Evolutionary conservation across 352 stramenopile genomes (phyloP), one percentile per base, ranked within the genome.

Genomic region (Phytophthora cactorum): DNA sequence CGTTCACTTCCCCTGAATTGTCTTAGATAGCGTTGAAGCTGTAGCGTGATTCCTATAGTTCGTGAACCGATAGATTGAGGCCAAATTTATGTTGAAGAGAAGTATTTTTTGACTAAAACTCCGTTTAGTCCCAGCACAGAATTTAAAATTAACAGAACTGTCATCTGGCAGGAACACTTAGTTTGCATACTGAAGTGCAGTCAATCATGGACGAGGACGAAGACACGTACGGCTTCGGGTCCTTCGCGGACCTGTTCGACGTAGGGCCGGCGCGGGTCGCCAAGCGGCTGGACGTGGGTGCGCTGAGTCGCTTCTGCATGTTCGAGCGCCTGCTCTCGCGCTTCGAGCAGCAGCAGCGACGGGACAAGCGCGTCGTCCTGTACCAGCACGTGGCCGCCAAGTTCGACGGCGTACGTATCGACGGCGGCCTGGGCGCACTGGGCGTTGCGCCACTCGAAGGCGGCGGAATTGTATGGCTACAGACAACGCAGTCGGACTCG

Each of bases 141-240:
- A 43, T 47, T 59, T 1, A 45, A 54, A 54, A 14, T 12, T 34
- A 1, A 43, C 12, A 43, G 36, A 17, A 22, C 22, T 17, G 15
- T 34, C 31, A 49, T 39, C 22, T 9, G 51, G 51, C 34, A 11
- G 34, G 34, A 58, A 58, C 15, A 43, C 28, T 55, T 55, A 14
- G 6, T 44, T 10, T 31, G 12, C 27, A 44, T 43, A 57, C 15
- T 51, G 14, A 57, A 44, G 8, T 5, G 2, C 45, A 39, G 52
- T 38, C 11, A 25, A 43, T 28, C 31, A 75, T 88, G 77, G 74
- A 89, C 15, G 80, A 90, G 28, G 79, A 88, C 43, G 80, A 88
- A 32, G 81, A 90, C 55, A 80, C 73, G 60, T 89, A 89, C 68
- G 84, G 81, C 84, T 92, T 90, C 59, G 77, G 80, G 39, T 86